Evolutionary conservation across 2,329 filamentous ascomycete species (phyloP).

Genomic region (Westerdykella ornata): DNA sequence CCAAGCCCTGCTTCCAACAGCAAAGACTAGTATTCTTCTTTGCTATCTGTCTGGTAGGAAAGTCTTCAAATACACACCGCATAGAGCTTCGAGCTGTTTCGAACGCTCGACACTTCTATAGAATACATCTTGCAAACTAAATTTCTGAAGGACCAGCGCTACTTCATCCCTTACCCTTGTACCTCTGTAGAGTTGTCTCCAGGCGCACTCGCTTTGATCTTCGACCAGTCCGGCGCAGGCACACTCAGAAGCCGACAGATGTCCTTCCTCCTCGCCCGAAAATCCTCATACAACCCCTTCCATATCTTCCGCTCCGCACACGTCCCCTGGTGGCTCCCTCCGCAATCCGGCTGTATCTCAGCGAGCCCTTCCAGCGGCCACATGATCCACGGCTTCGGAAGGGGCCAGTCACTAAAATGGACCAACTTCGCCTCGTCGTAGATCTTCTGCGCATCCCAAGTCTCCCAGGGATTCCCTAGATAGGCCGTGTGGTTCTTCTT

Average conservation of each 20-base stretch:
- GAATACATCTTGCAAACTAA: no score
- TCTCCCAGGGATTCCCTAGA: slow-evolving; percentile 47
- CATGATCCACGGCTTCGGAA: slow-evolving; percentile 59
- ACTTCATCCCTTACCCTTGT: no score
- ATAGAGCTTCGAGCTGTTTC: no score
- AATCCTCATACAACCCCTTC: slow-evolving; percentile 43
- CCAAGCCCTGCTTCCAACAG: no score
- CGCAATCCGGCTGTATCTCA: slow-evolving; percentile 44
- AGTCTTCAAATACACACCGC: no score
- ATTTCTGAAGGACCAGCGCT: no score
- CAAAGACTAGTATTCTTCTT: no score
- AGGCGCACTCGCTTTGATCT: slow-evolving; percentile 16
- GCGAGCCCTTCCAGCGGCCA: slow-evolving; percentile 37
- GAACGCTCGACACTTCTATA: no score
- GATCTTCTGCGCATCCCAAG: slow-evolving; percentile 54
- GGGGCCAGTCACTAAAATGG: slow-evolving; percentile 66
- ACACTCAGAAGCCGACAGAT: slow-evolving; percentile 37
- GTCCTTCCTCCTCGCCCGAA: slow-evolving; percentile 37
- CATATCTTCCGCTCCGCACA: slow-evolving; percentile 40
- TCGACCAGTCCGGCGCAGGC: slow-evolving; percentile 35
- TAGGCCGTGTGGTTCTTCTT: slow-evolving; percentile 47
- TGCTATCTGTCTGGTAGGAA: no score
- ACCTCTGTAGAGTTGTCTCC: no score
- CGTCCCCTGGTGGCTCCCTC: slow-evolving; percentile 20
- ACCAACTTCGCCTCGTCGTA: slow-evolving; percentile 58